Evolutionary conservation across 2,329 filamentous ascomycete genomes (phyloP), one percentile per base, ranked within the genome.

Genomic region (Plenodomus tracheiphilus): DNA sequence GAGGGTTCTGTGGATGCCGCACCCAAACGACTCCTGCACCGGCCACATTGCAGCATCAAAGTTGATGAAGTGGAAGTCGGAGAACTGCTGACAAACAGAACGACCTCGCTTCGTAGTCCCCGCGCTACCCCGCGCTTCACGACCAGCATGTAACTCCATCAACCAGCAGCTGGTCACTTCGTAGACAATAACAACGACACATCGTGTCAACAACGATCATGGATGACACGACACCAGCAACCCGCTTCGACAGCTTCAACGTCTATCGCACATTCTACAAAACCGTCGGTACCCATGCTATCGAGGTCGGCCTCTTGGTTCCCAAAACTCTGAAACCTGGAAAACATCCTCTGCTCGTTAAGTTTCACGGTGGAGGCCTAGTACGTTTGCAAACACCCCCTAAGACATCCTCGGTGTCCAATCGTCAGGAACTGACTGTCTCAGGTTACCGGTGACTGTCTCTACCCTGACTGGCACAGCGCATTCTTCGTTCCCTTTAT

Each of bases 311-410:
- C 20, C 58, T 79, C 17, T 53, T 78, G 0, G 61, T 77, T 1
- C 75, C 77, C 1, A 73, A 75, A 41, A 51, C 56, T 1, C 46
- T 72, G 2, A 54, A 60, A 7, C 50, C 62, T 0, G 71, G 71
- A 8, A 71, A 70, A 46, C 65, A 72, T 39, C 75, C 76, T 0
- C 41, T 77, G 0, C 63, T 77, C 11, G 61, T 78, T 21, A 73
- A 71, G 32, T 77, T 74, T 42, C 77, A 79, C 37, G 76, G 77
- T 16, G 77, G 77, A 17, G 73, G 71, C 10, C 62, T 79, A 41
- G 74, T 75, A 65, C n/a, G 36, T 56, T 37, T 21, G 35, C 47
- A 35, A 25, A 46, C 18, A 15, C 18, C 13, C 18, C 6, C 18
- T 4, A 13, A 6, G 11, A 4, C 28, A 41, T 25, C 7, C 2